Evolutionary conservation across 352 stramenopile genomes (phyloP).

Genomic region (Phytophthora parvispora): DNA sequence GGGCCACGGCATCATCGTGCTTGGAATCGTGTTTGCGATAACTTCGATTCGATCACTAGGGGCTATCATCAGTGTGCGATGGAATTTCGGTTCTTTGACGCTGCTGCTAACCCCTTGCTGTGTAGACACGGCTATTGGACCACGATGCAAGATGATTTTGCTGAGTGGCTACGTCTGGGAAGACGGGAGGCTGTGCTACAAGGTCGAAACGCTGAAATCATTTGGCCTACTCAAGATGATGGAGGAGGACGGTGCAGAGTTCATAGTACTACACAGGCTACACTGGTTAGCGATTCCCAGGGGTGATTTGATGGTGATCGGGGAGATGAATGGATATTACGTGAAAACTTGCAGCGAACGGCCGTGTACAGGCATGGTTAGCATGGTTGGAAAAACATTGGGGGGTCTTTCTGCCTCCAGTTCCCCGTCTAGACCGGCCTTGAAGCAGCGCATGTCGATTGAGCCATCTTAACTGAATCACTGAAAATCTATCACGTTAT

Average conservation of each 20-base stretch:
- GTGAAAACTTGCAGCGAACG: slow-evolving; percentile 21
- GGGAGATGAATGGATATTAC: slow-evolving; percentile 10
- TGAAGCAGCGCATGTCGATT: slow-evolving; percentile 16
- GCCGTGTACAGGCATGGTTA: slow-evolving; percentile 25
- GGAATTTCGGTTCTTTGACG: slow-evolving; percentile 5
- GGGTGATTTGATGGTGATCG: slow-evolving; percentile 26
- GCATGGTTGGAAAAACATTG: slow-evolving; percentile 23
- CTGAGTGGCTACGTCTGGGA: slow-evolving; percentile 36
- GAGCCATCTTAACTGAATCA: background rate
- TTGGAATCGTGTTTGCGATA: slow-evolving; percentile 31
- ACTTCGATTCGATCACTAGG: slow-evolving; percentile 27
- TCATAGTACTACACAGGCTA: slow-evolving; percentile 18
- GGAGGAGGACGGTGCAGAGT: slow-evolving; percentile 24
- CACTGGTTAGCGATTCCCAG: slow-evolving; percentile 27
- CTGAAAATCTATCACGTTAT: background rate
- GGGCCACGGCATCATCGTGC: slow-evolving; percentile 31
- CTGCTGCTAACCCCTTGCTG: slow-evolving; percentile 20
- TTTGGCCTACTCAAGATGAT: slow-evolving; percentile 31
- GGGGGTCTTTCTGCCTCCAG: background rate
- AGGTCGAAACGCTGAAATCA: slow-evolving; percentile 26
- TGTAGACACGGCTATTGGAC: slow-evolving; percentile 22
- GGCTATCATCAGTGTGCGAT: slow-evolving; percentile 20
- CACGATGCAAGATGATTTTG: slow-evolving; percentile 28
- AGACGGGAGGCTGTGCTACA: slow-evolving; percentile 30
- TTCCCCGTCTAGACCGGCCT: background rate